These are phyloP conservation scores for Carex arenaria DNA, from an alignment of 202 grass and related monocot species.

Conservation along the genomic window DNA sequence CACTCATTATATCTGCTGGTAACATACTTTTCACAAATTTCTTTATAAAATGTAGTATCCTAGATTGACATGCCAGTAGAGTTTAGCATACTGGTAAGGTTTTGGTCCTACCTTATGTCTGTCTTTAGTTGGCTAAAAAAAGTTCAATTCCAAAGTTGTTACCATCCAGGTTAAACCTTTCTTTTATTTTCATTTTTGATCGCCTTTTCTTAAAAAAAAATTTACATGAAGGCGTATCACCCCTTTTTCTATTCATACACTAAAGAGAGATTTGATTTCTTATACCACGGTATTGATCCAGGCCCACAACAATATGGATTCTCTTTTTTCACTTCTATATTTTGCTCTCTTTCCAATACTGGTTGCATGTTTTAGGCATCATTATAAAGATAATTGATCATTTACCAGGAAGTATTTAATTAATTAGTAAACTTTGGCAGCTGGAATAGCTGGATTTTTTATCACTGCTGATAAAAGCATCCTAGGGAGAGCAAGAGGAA, in stretches of 20 bases:
- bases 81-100: not conserved
- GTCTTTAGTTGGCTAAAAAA: not conserved
- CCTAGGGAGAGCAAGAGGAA: conserved; percentile 58
- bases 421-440: conserved; percentile 24
- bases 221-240: not conserved
- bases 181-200: not conserved
- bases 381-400: not conserved
- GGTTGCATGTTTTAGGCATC: not conserved
- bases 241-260: not conserved
- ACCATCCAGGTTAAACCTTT: not conserved
- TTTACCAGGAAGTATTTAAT: not conserved
- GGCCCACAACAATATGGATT: not conserved
- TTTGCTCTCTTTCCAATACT: not conserved
- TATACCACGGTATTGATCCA: not conserved
- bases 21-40: conserved; percentile 9
- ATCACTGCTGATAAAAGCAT: conserved; percentile 72
- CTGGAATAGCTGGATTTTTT: conserved; percentile 71
- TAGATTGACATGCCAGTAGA: not conserved
- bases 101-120: not conserved
- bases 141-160: not conserved
- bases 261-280: too few relatives aligned
- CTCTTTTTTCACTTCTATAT: not conserved
- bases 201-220: too few relatives aligned
- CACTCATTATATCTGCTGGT: conserved; percentile 96
- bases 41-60: not conserved